Evolutionary conservation across 768 basidiomycete genomes (phyloP).

Genomic region (Tricholoma matsutake): DNA sequence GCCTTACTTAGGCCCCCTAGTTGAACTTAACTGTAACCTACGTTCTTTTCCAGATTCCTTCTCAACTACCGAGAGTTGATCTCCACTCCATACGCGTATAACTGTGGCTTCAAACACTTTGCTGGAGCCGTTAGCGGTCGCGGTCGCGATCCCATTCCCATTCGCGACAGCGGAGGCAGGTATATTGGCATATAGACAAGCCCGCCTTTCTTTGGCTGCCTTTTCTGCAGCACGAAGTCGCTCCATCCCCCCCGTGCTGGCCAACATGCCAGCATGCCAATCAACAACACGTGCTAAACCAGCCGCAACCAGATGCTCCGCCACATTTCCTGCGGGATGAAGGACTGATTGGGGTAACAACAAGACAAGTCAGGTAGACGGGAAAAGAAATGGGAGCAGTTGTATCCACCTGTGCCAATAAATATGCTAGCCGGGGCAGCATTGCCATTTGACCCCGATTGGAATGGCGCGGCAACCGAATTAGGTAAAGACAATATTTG

Average conservation of each 20-base stretch:
- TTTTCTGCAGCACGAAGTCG: constrained; percentile 83
- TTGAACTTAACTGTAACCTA: constrained; percentile 84
- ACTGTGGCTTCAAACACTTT: constrained; percentile 80
- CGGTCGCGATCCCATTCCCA: constrained; percentile 44
- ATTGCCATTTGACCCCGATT: constrained; percentile 42
- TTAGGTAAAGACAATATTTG: constrained; percentile 79
- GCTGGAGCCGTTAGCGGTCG: constrained; percentile 37
- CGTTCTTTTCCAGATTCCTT: constrained; percentile 74
- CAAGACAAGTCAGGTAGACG: not conserved
- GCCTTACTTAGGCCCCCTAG: constrained; percentile 73
- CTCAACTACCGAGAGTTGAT: constrained; percentile 80
- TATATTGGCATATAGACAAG: constrained; percentile 63
- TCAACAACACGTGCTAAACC: constrained; percentile 92
- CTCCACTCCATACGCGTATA: constrained; percentile 86
- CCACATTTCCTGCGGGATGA: constrained; percentile 94
- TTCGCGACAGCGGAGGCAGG: constrained; percentile 37
- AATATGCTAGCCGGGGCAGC: constrained; percentile 68
- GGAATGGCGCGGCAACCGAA: constrained; percentile 78
- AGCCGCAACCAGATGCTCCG: constrained; percentile 78
- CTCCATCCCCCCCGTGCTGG: constrained; percentile 81
- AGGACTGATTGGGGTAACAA: constrained; percentile 45
- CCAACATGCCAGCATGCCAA: constrained; percentile 97
- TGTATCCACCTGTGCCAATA: constrained; percentile 72
- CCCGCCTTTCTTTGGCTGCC: constrained; percentile 70
- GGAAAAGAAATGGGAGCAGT: not conserved